phyloP scores from a whole-genome alignment of 495 filamentous ascomycete genomes.

The Aspergillus ostianus region DNA sequence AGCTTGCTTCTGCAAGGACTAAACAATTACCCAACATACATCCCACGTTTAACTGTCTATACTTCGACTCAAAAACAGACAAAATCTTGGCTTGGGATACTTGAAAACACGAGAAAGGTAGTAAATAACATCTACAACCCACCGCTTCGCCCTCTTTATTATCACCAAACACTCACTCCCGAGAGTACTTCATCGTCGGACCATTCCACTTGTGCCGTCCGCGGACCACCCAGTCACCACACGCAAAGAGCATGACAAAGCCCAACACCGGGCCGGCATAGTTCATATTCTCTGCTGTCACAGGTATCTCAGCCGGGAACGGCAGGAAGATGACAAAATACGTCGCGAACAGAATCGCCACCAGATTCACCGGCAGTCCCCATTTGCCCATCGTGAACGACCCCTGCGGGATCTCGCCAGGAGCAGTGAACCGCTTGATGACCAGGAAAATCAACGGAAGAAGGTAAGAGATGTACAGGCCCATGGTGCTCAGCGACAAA shows the following conservation, averaged over 20 bases:
- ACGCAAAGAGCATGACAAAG: slow-evolving; percentile 36
- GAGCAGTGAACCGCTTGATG: slow-evolving; percentile 24
- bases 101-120: background rate
- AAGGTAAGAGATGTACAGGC: slow-evolving; percentile 51
- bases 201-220: slow-evolving; percentile 35
- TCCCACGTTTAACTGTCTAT: background rate
- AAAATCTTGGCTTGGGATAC: no score
- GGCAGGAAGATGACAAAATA: slow-evolving; percentile 45
- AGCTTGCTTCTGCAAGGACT: no score
- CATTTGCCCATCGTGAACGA: slow-evolving; percentile 30
- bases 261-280: slow-evolving; percentile 44
- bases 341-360: slow-evolving; percentile 39
- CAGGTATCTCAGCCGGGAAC: slow-evolving; percentile 42
- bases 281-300: slow-evolving; percentile 44
- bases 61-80: background rate
- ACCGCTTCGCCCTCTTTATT: background rate
- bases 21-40: no score
- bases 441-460: slow-evolving; percentile 45
- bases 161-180: slow-evolving; percentile 1
- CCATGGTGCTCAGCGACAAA: slow-evolving; percentile 46
- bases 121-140: background rate
- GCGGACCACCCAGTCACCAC: slow-evolving; percentile 39
- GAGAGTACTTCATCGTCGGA: slow-evolving; percentile 27
- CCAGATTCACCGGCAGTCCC: slow-evolving; percentile 43
- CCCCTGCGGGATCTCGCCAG: slow-evolving; percentile 27